Evolutionary conservation across 768 basidiomycete genomes (phyloP), one percentile per base, ranked within the genome.

Genomic region (Amanita exitialis): DNA sequence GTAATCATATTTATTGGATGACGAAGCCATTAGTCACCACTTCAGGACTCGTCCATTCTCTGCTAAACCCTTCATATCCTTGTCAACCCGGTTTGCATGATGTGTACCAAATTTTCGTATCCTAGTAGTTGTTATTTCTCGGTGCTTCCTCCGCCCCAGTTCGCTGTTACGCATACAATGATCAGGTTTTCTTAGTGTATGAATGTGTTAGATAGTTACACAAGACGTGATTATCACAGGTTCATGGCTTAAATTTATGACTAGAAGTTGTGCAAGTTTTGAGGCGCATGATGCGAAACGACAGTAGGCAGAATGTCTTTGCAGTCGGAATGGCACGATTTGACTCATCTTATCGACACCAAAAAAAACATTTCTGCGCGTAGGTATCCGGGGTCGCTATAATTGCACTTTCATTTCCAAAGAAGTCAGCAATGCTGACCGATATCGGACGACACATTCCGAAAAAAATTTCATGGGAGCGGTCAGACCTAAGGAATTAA

Each of bases 1-100:
- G 43, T 66, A 63, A 62, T 59, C n/a, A 4, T 35, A 51, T 41
- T 51, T 51, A 51, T 44, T 28, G 49, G 48, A 51, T 23, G 42
- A 36, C 23, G 15, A 12, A 30, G 32, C 21, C 34, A 32, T 21
- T 37, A 21, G 23, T 34, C 13, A 23, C 42, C 18, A 42, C 30
- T 32, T 38, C 18, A 9, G 27, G 38, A 43, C 41, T 21, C 30
- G 27, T 9, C 30, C 23, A 16, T 23, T 34, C 23, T 39, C 35
- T 23, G 21, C 16, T 37, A 28, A 35, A 35, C n/a, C 2, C 15
- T 10, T 50, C 43, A 50, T 50, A 50, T 50, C 32, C 50, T 44
- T 35, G 16, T 23, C 50, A 27, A 35, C 25, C 20, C 10, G 10
- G 28, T 36, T n/a, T 51, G 42, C 35, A 30, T 35, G 27, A 27